Evolutionary conservation across 495 filamentous ascomycete species (phyloP).

Genomic region (Aspergillus sclerotiicarbonarius): DNA sequence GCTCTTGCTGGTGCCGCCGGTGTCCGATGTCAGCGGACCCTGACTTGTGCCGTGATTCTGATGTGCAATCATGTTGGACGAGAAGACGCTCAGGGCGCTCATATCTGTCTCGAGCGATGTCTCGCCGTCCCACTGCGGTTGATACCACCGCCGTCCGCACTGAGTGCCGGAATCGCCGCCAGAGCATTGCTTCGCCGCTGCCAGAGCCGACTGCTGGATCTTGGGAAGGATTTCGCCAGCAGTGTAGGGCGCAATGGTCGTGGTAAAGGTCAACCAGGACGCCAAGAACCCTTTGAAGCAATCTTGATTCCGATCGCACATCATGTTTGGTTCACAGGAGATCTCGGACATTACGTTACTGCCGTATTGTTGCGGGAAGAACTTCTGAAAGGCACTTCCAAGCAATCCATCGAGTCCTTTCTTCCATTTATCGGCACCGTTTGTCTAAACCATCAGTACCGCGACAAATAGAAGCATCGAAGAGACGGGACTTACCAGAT

Average conservation of each 20-base stretch:
- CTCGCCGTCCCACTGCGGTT: constrained; percentile 43
- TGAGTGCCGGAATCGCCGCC: constrained; percentile 46
- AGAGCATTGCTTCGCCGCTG: constrained; percentile 61
- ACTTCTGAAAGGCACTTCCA: constrained; percentile 39
- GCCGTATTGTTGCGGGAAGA: constrained; percentile 57
- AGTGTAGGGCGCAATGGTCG: constrained; percentile 66
- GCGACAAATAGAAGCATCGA: background rate
- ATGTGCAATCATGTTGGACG: constrained; percentile 50
- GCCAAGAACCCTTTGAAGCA: constrained; percentile 75
- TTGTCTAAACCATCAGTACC: constrained; percentile 34
- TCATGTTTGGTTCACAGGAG: constrained; percentile 62
- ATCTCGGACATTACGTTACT: constrained; percentile 62
- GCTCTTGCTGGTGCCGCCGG: constrained; percentile 65
- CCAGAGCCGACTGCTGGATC: constrained; percentile 53
- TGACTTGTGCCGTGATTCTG: constrained; percentile 28
- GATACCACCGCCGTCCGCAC: constrained; percentile 55
- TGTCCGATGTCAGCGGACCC: constrained; percentile 51
- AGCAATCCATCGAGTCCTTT: constrained; percentile 54
- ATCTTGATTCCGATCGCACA: constrained; percentile 69
- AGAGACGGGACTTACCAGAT: constrained; percentile 45
- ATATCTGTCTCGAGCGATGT: constrained; percentile 58
- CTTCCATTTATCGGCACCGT: constrained; percentile 53
- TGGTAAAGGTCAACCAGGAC: constrained; percentile 65
- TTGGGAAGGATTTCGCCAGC: constrained; percentile 53
- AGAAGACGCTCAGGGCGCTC: constrained; percentile 56